Evolutionary conservation across 305 asterid genomes (phyloP).

Genomic region (Rubia tinctorum): DNA sequence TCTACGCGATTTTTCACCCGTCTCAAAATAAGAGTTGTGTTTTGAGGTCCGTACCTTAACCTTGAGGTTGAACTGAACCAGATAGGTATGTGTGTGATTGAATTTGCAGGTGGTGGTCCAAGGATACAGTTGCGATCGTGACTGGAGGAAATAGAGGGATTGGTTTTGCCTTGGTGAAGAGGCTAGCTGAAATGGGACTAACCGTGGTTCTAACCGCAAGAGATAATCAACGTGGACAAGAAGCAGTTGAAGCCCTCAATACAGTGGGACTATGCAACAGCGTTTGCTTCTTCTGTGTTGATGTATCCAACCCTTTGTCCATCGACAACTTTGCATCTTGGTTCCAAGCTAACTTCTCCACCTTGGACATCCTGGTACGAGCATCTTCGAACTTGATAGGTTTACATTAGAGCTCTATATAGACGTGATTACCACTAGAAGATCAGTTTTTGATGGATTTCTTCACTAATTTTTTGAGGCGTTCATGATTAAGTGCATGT

Average conservation of each 20-base stretch:
- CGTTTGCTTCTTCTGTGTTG: constrained; percentile 50
- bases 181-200: constrained; percentile 55
- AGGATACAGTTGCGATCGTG: constrained; percentile 64
- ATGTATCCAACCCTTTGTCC: constrained; percentile 50
- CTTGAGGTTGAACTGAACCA: not conserved
- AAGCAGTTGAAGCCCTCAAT: constrained; percentile 42
- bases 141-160: constrained; percentile 84
- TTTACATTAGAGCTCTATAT: not conserved
- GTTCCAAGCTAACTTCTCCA: constrained; percentile 45
- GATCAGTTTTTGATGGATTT: not conserved
- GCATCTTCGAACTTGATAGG: not conserved
- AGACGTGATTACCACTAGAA: not conserved
- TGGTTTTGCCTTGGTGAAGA: constrained; percentile 56
- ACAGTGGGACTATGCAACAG: constrained; percentile 26
- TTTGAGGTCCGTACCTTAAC: no score
- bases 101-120: constrained; percentile 71
- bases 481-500: no score
- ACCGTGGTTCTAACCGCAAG: constrained; percentile 74
- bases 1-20: not conserved
- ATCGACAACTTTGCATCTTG: constrained; percentile 46
- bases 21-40: not conserved
- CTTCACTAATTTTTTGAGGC: not conserved
- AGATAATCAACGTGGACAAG: constrained; percentile 37
- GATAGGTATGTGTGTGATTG: not conserved
- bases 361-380: constrained; percentile 61